phyloP scores from a whole-genome alignment of 1,139 yeast species.

The Candida glucosophila region DNA sequence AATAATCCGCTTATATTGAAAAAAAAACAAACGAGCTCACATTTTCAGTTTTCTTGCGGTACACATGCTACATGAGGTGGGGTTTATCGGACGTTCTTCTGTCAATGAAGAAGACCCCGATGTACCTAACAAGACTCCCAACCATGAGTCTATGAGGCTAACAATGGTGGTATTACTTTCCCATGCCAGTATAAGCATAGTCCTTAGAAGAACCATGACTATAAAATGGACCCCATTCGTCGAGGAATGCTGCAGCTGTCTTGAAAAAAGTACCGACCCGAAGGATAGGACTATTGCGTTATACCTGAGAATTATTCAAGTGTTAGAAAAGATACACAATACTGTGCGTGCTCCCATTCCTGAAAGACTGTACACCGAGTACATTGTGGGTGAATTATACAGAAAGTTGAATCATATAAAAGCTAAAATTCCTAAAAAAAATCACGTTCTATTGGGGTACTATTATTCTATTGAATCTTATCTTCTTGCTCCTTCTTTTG shows the following conservation, averaged over 20 bases:
- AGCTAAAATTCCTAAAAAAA: slow-evolving; percentile 24
- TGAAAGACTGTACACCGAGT: slow-evolving; percentile 17
- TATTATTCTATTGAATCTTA: slow-evolving; percentile 66
- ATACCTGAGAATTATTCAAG: slow-evolving; percentile 50
- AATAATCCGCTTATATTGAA: slow-evolving; percentile 76
- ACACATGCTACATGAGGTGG: slow-evolving; percentile 68
- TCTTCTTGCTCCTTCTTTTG: slow-evolving; percentile 53
- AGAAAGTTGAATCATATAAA: slow-evolving; percentile 30
- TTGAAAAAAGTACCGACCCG: slow-evolving; percentile 29
- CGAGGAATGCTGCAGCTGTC: slow-evolving; percentile 48
- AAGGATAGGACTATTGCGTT: slow-evolving; percentile 38
- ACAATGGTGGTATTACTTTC: slow-evolving; percentile 41
- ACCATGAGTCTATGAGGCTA: slow-evolving; percentile 33
- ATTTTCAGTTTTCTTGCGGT: slow-evolving; percentile 58
- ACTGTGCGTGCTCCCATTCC: slow-evolving; percentile 33
- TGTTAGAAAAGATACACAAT: slow-evolving; percentile 57
- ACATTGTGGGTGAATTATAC: slow-evolving; percentile 34
- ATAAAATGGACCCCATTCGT: slow-evolving; percentile 55
- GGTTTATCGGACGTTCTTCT: slow-evolving; percentile 47
- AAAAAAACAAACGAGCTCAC: slow-evolving; percentile 71
- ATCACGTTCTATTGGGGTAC: slow-evolving; percentile 40
- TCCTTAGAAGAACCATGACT: slow-evolving; percentile 42
- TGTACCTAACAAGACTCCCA: slow-evolving; percentile 8
- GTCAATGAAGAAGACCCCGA: neutral
- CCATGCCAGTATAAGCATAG: slow-evolving; percentile 45